Percentiles rank a stretch among this genome's conserved stretches.
Evolutionary conservation across 768 basidiomycete species (phyloP).

Genomic region (Boletus edulis): DNA sequence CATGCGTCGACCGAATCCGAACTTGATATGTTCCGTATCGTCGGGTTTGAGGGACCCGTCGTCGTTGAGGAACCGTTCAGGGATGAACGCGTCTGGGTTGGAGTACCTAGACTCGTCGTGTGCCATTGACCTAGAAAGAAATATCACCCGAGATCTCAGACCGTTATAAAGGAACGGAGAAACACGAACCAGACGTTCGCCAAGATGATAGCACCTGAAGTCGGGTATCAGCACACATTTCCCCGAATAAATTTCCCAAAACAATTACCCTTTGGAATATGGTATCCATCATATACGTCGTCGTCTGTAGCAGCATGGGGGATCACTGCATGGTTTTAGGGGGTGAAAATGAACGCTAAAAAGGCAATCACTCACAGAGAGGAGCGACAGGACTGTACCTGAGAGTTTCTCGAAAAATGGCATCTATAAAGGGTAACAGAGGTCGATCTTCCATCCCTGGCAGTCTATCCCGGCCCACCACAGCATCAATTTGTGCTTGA

Average conservation of each 20-base stretch:
- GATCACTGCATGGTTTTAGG: not conserved
- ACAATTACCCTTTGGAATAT: conserved; percentile 42
- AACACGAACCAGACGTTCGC: not conserved
- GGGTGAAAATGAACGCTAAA: not conserved
- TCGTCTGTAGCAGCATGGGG: not conserved
- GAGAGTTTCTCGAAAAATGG: not conserved
- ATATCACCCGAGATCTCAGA: not conserved
- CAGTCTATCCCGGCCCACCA: not conserved
- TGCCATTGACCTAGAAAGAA: not conserved
- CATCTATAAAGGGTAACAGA: not conserved
- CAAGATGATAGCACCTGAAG: not conserved
- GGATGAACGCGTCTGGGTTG: not conserved
- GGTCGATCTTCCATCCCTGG: not conserved
- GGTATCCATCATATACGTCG: conserved; percentile 30
- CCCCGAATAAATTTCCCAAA: not conserved
- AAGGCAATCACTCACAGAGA: not conserved
- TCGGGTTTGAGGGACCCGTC: too few species aligned
- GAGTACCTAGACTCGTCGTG: not conserved
- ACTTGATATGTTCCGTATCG: too few species aligned
- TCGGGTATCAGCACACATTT: not conserved
- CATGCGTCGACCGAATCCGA: not conserved
- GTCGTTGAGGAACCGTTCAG: not conserved
- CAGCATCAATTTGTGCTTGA: not conserved
- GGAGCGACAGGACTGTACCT: not conserved
- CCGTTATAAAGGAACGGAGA: not conserved